Percentiles rank a stretch among this genome's conserved stretches.
Conservation (phyloP, 257 asterid genomes). For the Plectranthus barbatus region DNA sequence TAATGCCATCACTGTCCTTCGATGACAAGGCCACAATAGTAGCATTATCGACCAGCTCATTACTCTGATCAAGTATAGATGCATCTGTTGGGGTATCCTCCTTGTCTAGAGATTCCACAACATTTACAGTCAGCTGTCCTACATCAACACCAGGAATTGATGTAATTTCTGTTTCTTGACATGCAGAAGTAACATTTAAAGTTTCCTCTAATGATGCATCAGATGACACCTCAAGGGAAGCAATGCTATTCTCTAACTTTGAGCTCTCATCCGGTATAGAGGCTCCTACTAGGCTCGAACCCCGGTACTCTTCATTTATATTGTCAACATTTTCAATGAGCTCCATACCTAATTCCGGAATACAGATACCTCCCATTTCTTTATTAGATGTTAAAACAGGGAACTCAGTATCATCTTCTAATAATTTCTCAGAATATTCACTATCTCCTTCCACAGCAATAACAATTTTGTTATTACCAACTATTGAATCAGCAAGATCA, state of each 20-base stretch:
- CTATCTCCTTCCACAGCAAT: constrained; percentile 14
- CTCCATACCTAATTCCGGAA: not conserved
- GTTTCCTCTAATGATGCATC: not conserved
- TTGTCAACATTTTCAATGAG: not conserved
- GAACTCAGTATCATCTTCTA: constrained; percentile 17
- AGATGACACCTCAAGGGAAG: not conserved
- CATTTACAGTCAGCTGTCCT: not conserved
- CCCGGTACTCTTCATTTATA: not conserved
- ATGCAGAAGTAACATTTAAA: not conserved
- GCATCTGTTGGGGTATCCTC: constrained; percentile 2
- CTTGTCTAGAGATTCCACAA: not conserved
- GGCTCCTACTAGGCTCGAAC: not conserved
- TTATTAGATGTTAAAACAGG: constrained; percentile 13
- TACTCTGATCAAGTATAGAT: not conserved
- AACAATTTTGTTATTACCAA: not conserved
- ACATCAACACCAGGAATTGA: not conserved
- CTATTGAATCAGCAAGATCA: constrained; percentile 19
- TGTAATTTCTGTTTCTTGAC: not conserved
- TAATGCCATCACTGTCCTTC: not conserved
- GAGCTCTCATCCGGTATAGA: not conserved
- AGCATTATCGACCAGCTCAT: not conserved
- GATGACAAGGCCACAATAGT: not conserved
- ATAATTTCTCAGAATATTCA: constrained; percentile 15
- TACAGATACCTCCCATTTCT: constrained; percentile 9
- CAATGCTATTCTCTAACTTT: not conserved